Base-by-base conservation (phyloP, 129 eudicot species). In the Centaurea solstitialis region DNA sequence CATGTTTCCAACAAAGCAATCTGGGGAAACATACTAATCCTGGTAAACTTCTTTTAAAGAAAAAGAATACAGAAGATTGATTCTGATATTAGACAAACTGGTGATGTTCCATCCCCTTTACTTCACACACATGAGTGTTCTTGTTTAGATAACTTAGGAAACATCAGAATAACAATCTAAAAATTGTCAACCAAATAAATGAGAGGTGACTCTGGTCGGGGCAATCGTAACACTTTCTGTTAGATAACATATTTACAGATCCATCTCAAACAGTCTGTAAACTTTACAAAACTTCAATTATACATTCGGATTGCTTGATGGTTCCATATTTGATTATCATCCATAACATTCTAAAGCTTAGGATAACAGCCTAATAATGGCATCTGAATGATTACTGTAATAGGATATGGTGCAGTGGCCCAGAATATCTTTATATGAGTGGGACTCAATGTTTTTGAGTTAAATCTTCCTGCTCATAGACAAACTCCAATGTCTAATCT, bases 1-100 rank as follows among this genome's bases (percentile, higher is more conserved):
- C 12, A 76, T 66, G 13, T 76, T 76, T 76, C 33, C 73, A 39
- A 65, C 72, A 64, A 64, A 23, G 2, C 30, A 76, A 65, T 65
- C 40, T 12, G 62, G 9, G 6, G 72, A 65, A 10, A 65, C 62
- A 35, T 53, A n/a, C 13, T 0, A 9, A 75, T 75, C 79, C 21
- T 59, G 57, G 21, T 61, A 12, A 22, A 26, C 45, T 17, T 38
- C 26, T 2, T 21, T 20, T 40, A 43, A 62, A 62, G 73, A 30
- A 24, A 66, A 64, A 1, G 13, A 9, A 7, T 13, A 61, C 62
- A 50, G 62, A 50, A 15, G 20, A 15, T 50, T 50, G 62, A 50
- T 50, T 50, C 7, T 50, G 62, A 50, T 50, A 50, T 50, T 50
- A 15, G 20, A 50, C 20, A 50, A 50, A 50, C 62, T 61, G 35